Evolutionary conservation across 164 flowering plant genomes (phyloP).

Genomic region (Magnolia kwangsiensis): DNA sequence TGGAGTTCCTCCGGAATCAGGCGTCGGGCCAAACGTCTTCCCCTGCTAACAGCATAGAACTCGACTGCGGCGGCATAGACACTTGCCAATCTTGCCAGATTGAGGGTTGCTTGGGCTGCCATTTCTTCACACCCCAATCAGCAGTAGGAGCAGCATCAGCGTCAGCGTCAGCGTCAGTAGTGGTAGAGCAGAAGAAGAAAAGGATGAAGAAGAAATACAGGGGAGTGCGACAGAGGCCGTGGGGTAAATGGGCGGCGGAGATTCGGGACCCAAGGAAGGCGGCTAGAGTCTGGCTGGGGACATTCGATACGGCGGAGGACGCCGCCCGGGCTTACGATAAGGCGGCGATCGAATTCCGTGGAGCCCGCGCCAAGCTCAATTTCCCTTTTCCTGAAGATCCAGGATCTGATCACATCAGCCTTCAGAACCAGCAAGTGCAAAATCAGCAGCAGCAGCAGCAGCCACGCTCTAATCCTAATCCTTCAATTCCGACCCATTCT

Average conservation of each 20-base stretch:
- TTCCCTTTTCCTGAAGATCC: conserved; percentile 6
- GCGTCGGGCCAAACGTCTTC: neutral
- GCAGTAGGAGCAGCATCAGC: too few relatives aligned
- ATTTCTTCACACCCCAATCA: neutral
- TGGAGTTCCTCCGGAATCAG: neutral
- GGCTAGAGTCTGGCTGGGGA: conserved; percentile 9
- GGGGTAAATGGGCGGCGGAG: conserved; percentile 15
- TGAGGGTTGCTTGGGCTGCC: conserved; percentile 4
- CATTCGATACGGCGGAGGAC: conserved; percentile 9
- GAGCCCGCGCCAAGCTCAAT: conserved; percentile 13
- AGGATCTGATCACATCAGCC: neutral
- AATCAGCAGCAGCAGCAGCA: neutral
- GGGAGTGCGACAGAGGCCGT: conserved; percentile 15
- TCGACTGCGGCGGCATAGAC: neutral
- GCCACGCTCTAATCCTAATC: neutral
- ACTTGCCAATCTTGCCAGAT: conserved; percentile 2
- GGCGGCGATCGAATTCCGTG: conserved; percentile 11
- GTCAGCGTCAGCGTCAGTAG: neutral
- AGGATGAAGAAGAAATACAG: conserved; percentile 10
- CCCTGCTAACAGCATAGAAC: neutral
- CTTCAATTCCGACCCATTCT: neutral
- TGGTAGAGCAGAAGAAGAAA: neutral
- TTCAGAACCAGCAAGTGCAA: neutral
- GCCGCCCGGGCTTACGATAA: conserved; percentile 8
- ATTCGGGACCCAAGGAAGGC: conserved; percentile 11